Percentiles rank a stretch among this genome's conserved stretches.
These are phyloP conservation scores for Cercospora nicotianae DNA, from an alignment of 2,329 filamentous ascomycete genomes.

Conservation along the genomic window DNA sequence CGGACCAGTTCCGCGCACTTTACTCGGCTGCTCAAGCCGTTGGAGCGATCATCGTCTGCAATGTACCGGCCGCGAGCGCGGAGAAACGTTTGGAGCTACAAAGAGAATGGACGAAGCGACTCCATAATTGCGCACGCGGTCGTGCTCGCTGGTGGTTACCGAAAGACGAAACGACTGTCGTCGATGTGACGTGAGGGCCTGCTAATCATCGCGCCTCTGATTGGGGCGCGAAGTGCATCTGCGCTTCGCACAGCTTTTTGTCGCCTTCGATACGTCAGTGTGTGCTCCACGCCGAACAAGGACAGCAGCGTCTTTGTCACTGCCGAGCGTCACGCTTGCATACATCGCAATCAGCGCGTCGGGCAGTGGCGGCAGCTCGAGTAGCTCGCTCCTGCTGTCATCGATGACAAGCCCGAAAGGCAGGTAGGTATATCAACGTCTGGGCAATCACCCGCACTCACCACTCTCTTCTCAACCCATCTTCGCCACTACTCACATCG, in stretches of 20 bases:
- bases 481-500: constrained; percentile 3
- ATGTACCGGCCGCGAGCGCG: neutral
- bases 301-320: constrained; percentile 3
- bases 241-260: constrained; percentile 6
- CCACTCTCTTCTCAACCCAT: neutral
- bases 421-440: constrained; percentile 3
- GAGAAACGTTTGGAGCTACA: neutral
- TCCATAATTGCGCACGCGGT: neutral
- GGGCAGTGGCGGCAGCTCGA: neutral
- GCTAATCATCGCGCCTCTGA: constrained; percentile 15
- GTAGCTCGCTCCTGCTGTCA: constrained; percentile 8
- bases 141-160: neutral
- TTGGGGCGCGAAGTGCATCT: constrained; percentile 11
- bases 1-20: neutral
- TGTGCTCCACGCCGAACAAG: constrained; percentile 5
- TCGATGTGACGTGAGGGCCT: constrained; percentile 17
- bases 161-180: neutral
- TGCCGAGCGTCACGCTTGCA: constrained; percentile 12
- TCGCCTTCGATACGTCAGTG: constrained; percentile 6
- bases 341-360: neutral
- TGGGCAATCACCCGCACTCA: neutral
- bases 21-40: neutral
- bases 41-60: neutral
- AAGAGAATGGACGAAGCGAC: neutral
- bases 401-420: neutral